Conservation (phyloP, 2,329 filamentous ascomycete species). For the Alternaria hordeiaustralica region DNA sequence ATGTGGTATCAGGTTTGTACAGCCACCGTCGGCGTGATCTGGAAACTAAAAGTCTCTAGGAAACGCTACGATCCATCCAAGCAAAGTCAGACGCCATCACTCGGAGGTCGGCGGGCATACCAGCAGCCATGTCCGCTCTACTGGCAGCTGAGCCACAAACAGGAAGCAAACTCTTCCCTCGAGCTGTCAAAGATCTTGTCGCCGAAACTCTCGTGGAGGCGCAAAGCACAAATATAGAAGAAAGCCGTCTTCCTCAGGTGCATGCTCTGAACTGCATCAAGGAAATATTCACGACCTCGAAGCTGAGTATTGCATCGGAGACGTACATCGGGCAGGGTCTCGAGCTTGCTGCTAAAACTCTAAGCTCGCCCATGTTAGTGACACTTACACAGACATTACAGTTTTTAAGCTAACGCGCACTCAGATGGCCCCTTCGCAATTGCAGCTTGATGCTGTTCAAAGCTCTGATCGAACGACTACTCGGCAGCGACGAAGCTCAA, state of each 20-base stretch:
- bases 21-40: not conserved
- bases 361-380: constrained; percentile 77
- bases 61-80: constrained; percentile 72
- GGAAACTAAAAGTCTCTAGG: constrained; percentile 48
- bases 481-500: constrained; percentile 72
- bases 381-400: not conserved
- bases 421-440: constrained; percentile 90
- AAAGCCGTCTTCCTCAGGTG: constrained; percentile 79
- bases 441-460: constrained; percentile 89
- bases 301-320: constrained; percentile 75
- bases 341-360: constrained; percentile 77
- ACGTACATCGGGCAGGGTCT: constrained; percentile 75
- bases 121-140: constrained; percentile 83
- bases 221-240: constrained; percentile 60
- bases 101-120: constrained; percentile 88
- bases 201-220: constrained; percentile 64
- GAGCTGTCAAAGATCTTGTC: constrained; percentile 69
- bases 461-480: constrained; percentile 78
- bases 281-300: constrained; percentile 86
- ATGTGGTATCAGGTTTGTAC: constrained; percentile 68
- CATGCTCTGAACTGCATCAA: constrained; percentile 94
- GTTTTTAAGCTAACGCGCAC: constrained; percentile 3
- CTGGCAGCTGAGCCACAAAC: constrained; percentile 71
- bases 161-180: constrained; percentile 62
- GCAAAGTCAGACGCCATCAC: constrained; percentile 81